Percentiles rank a stretch among this genome's conserved stretches.
phyloP scores from a whole-genome alignment of 371 early-diverging fungal genomes.

The Mucor irregularis region DNA sequence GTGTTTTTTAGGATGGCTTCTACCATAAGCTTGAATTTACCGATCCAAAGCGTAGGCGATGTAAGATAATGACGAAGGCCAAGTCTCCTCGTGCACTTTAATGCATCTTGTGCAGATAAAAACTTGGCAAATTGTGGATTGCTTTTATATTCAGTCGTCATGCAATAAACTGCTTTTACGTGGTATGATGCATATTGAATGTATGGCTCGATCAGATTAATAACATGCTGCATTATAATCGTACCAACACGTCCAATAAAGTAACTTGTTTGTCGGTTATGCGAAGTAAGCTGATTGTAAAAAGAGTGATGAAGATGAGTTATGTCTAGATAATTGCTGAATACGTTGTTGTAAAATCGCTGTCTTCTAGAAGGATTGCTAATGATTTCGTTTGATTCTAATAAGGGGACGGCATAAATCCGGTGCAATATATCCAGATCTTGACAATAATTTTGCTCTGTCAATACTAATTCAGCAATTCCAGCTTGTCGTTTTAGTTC shows the following conservation, averaged over 20 bases:
- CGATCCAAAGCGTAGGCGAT: slow-evolving; percentile 37
- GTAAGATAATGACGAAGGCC: slow-evolving; percentile 38
- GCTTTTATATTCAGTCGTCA: slow-evolving; percentile 19
- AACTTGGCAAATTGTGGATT: slow-evolving; percentile 26
- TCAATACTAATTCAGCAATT: slow-evolving; percentile 32
- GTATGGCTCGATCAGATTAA: slow-evolving; percentile 23
- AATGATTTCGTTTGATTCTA: slow-evolving; percentile 16
- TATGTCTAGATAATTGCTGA: slow-evolving; percentile 34
- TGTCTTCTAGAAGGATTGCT: slow-evolving; percentile 4
- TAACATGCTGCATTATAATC: slow-evolving; percentile 17
- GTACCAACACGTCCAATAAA: slow-evolving; percentile 24
- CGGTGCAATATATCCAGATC: slow-evolving; percentile 31
- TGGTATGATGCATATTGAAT: slow-evolving; percentile 22
- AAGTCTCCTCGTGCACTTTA: slow-evolving; percentile 26
- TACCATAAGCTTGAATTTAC: slow-evolving; percentile 30
- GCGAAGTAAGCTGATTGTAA: slow-evolving; percentile 5
- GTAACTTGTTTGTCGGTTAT: slow-evolving; percentile 13
- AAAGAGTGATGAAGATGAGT: slow-evolving; percentile 21
- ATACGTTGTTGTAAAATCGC: slow-evolving; percentile 32
- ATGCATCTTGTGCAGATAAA: slow-evolving; percentile 20
- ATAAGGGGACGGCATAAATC: slow-evolving; percentile 33
- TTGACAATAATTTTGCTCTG: slow-evolving; percentile 31
- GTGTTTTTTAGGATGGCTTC: slow-evolving; percentile 37
- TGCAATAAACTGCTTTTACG: slow-evolving; percentile 11
- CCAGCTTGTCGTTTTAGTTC: slow-evolving; percentile 42